Base-by-base conservation (phyloP, 2,329 filamentous ascomycete genomes). In the Fusarium nelsonii region DNA sequence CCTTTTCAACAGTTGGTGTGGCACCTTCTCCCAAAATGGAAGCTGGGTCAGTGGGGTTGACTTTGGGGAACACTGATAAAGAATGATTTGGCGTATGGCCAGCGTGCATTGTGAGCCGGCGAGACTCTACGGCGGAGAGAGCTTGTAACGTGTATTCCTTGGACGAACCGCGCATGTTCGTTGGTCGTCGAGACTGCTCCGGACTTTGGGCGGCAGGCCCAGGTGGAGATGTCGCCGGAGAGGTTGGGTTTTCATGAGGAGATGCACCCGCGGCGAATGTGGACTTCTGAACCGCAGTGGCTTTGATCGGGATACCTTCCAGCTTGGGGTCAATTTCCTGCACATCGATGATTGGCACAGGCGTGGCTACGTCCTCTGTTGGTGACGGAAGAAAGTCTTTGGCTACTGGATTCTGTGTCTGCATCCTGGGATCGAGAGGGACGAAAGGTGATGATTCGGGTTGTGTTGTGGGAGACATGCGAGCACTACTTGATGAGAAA, bases 1-100 rank as follows among this genome's bases (percentile, higher is more conserved):
- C 50, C 28, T 56, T 57, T 48, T 73, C 73, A 26, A 70, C 70
- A 26, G 73, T 74, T 44, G 77, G 77, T 6, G 76, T 79, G 28
- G 74, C 70, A 7, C 71, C 75, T 34, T 74, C 74, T 11, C 67
- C 74, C 11, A 69, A 57, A 11, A 74, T 64, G 14, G 76, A 74
- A 54, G 69, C 72, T 28, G 73, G 64, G 12, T 77, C 80, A 3
- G 83, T 83, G 14, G 81, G 81, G 10, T 79, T 78, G 45, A 81
- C 78, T 11, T 83, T 84, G 8, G 81, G 80, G 16, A 87, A 76
- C 3, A 84, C 76, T 6, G 87, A 87, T 12, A 88, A 78, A 1
- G 86, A 88, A 73, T 89, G 87, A 51, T 83, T 89, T 8, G 88
- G 88, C 3, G 88, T 90, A 75, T 90, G 88, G 2, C 88, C 88